Evolutionary conservation across 1,139 yeast species (phyloP).

Genomic region (Candida tunisiensis): DNA sequence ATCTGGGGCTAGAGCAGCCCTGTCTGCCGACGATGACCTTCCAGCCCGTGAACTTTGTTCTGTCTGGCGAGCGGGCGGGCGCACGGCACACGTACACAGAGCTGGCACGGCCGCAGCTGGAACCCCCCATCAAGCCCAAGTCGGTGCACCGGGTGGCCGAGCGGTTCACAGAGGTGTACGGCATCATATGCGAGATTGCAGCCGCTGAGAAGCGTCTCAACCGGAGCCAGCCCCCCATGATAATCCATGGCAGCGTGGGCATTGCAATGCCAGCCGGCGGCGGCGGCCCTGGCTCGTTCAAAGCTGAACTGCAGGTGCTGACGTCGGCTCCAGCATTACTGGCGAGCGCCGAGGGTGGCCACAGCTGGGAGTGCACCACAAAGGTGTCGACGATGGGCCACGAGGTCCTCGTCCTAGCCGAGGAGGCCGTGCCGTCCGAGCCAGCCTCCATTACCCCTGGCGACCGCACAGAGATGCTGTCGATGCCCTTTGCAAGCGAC

Average conservation of each 20-base stretch:
- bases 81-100: conserved; percentile 11
- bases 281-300: conserved; percentile 6
- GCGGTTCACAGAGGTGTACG: conserved; percentile 15
- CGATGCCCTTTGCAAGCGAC: conserved; percentile 21
- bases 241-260: conserved; percentile 17
- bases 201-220: conserved; percentile 8
- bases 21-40: conserved; percentile 7
- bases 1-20: conserved; percentile 7
- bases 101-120: conserved; percentile 19
- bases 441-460: conserved; percentile 12
- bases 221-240: conserved; percentile 4
- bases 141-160: conserved; percentile 11
- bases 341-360: conserved; percentile 2
- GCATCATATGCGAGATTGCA: too few relatives aligned
- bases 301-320: conserved; percentile 11
- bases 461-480: conserved; percentile 19
- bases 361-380: conserved; percentile 17
- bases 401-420: conserved; percentile 15
- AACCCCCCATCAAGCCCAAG: conserved; percentile 17
- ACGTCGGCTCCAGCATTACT: conserved; percentile 3
- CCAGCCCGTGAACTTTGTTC: conserved; percentile 1
- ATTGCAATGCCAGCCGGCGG: conserved; percentile 8
- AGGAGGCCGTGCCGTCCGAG: conserved; percentile 12
- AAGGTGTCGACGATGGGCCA: conserved; percentile 17
- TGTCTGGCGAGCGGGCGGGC: conserved; percentile 2